Evolutionary conservation across 139 green algal genomes (phyloP).

Genomic region (Gonium pectorale): DNA sequence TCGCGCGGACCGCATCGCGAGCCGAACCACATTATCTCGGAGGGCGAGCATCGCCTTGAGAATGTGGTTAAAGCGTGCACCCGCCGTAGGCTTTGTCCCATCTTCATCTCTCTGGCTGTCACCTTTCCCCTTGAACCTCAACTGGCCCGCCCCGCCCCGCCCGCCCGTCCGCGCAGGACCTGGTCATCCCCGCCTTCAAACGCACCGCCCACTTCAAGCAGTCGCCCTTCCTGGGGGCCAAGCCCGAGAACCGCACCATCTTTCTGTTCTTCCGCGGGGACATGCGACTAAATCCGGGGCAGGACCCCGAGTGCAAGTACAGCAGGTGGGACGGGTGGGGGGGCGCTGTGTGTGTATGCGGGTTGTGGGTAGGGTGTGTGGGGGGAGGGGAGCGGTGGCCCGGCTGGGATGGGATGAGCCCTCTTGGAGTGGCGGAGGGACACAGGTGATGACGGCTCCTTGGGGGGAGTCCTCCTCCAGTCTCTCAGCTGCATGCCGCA

Average conservation of each 20-base stretch:
- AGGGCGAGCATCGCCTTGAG: no score
- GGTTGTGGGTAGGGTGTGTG: no score
- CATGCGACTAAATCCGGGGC: conserved; percentile 25
- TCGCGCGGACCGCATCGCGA: no score
- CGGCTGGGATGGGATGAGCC: no score
- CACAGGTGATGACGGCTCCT: no score
- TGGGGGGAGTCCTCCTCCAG: no score
- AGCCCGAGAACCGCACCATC: conserved; percentile 19
- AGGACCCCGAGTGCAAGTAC: conserved; percentile 48
- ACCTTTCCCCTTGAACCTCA: not conserved
- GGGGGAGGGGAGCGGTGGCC: not conserved
- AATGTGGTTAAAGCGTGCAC: no score
- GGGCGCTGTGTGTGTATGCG: no score
- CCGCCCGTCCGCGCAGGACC: conserved; percentile 42
- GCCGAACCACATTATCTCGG: no score
- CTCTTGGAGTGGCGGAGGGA: no score
- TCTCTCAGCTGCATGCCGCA: no score
- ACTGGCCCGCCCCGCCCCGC: not conserved
- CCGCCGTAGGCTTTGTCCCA: no score
- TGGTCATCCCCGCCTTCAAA: conserved; percentile 69
- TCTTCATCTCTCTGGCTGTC: not conserved
- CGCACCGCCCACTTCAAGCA: conserved; percentile 33
- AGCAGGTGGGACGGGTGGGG: conserved; percentile 44
- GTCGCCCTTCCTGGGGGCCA: conserved; percentile 43
- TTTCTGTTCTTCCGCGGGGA: conserved; percentile 55